Base-by-base conservation (phyloP, 1,284 basidiomycete species). In the Coriolopsis trogii region DNA sequence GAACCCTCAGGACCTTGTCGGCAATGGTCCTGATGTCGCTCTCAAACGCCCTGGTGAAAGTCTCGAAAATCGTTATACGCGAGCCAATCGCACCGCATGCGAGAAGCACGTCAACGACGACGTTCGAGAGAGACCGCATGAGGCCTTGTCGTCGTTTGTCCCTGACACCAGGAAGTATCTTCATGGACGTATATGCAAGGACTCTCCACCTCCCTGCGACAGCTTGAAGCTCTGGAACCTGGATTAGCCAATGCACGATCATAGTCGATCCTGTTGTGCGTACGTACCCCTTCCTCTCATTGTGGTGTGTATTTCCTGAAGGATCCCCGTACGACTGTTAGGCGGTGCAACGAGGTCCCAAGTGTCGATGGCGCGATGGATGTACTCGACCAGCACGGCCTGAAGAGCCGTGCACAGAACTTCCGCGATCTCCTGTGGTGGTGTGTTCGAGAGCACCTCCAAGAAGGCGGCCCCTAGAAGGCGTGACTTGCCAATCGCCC, bases 181-280 rank as follows among this genome's bases (percentile, higher is more conserved):
- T 74, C 21, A 73, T 68, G 48, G 81, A 72, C 38, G 66, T 69
- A 51, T 79, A 72, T 38, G 78, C 77, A 47, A 83, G 53, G 25
- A 77, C 70, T 45, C 80, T 73, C 81, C 81, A 84, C 37, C 75
- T 71, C 41, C 78, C 79, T 10, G 77, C 73, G 20, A 81, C 70
- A 0, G 75, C 66, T 63, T 79, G 79, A 26, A 74, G 69, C 60
- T 79, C 81, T 83, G 46, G 20, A 25, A 28, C 44, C 18, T 13
- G 3, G 13, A 42, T 6, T 21, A n/a, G 6, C 8, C 20, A 4
- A 33, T 13, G 20, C n/a, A n/a, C n/a, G n/a, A n/a, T n/a, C n/a
- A n/a, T n/a, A n/a, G n/a, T n/a, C n/a, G n/a, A n/a, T n/a, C n/a
- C n/a, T n/a, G n/a, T n/a, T 34, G 3, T 1, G 3, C 6, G 21